A percentile compares a stretch with the other conserved stretches of the same genome.
These are phyloP conservation scores for Pseudogymnoascus sp. DNA, from an alignment of 2,329 filamentous ascomycete genomes.

Conservation along the genomic window DNA sequence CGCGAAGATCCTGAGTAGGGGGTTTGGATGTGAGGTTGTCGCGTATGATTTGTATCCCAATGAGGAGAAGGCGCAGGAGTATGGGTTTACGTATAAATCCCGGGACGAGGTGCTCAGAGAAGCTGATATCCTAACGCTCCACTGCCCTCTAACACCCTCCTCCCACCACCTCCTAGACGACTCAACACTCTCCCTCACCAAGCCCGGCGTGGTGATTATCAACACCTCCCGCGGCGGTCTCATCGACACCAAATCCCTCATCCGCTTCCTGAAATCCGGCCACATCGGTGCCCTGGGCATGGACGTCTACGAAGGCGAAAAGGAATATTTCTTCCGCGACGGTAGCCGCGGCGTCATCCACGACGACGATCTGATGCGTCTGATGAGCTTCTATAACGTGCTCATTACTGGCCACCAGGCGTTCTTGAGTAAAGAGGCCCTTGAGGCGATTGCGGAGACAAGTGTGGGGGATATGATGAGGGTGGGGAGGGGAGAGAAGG, in stretches of 20 bases:
- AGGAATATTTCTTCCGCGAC: constrained; percentile 57
- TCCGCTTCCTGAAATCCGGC: constrained; percentile 52
- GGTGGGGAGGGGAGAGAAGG: not conserved
- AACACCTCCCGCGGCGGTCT: constrained; percentile 63
- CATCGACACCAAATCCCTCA: constrained; percentile 52
- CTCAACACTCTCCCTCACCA: constrained; percentile 40
- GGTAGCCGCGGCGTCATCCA: constrained; percentile 58
- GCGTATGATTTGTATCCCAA: constrained; percentile 42
- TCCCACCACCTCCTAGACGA: constrained; percentile 44
- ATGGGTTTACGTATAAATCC: not conserved
- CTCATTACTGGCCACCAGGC: constrained; percentile 61
- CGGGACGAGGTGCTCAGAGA: not conserved
- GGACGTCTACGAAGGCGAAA: constrained; percentile 62
- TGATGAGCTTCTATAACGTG: constrained; percentile 63
- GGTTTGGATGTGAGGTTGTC: constrained; percentile 56
- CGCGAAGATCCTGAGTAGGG: constrained; percentile 49
- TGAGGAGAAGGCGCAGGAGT: not conserved
- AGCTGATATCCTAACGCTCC: not conserved
- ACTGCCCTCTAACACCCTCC: constrained; percentile 38
- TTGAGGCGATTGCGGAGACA: constrained; percentile 54
- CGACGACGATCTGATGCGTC: constrained; percentile 57
- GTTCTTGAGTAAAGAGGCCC: constrained; percentile 60
- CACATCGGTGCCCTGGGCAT: constrained; percentile 55
- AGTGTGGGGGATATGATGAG: constrained; percentile 48
- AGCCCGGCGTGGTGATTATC: constrained; percentile 28